Conservation (phyloP, 164 flowering plant species). For the Piper betle region DNA sequence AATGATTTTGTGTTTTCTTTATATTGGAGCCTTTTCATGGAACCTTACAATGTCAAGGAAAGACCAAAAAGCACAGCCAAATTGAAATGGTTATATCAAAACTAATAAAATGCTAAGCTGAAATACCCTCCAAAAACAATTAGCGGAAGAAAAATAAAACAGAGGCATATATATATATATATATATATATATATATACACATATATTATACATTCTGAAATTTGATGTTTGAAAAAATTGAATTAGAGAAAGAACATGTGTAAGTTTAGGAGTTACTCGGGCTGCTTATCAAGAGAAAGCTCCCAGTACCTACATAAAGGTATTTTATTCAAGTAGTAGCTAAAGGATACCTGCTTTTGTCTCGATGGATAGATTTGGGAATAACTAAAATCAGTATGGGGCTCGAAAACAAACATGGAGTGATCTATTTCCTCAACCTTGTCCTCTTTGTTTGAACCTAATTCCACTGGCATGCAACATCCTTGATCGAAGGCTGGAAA, state of each 20-base stretch:
- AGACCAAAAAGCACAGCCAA: no score
- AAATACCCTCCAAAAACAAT: no score
- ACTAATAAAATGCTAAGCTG: no score
- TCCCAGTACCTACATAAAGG: no score
- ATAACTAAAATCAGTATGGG: constrained; percentile 11
- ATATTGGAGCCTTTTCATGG: no score
- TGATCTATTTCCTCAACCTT: constrained; percentile 7
- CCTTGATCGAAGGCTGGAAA: constrained; percentile 20
- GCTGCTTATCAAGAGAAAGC: background rate
- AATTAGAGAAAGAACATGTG: background rate
- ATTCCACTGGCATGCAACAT: constrained; percentile 10
- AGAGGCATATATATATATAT: no score
- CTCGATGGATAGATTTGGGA: constrained; percentile 11
- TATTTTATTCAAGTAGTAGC: background rate
- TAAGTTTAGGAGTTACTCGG: background rate
- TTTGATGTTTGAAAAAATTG: background rate
- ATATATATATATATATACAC: no score
- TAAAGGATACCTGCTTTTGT: constrained; percentile 27
- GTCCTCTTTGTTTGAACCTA: constrained; percentile 15
- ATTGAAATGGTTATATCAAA: no score
- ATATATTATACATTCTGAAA: no score
- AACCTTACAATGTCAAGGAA: no score
- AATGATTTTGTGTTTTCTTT: no score
- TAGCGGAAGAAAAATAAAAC: no score
- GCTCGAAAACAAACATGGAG: constrained; percentile 28